Percentiles rank a stretch among this genome's conserved stretches.
Conservation (phyloP, 2,329 filamentous ascomycete genomes). For the Colletotrichum ledebouriae region DNA sequence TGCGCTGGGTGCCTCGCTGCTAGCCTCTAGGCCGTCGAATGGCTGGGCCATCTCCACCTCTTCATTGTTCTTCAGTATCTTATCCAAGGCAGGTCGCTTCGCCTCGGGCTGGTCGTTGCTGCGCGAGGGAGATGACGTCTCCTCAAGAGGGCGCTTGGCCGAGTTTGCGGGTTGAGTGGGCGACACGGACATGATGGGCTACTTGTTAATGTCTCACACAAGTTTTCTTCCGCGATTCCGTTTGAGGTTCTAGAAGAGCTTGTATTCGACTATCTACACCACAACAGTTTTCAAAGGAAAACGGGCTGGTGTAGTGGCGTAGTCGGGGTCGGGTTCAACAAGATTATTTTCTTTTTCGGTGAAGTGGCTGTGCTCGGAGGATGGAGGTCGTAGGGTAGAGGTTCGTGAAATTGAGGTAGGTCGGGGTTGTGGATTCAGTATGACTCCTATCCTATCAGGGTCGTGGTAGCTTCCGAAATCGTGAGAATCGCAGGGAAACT, state of each 20-base stretch:
- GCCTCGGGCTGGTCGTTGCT: conserved; percentile 95
- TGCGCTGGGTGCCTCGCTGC: conserved; percentile 58
- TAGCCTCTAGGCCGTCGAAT: conserved; percentile 51
- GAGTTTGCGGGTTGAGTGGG: conserved; percentile 76
- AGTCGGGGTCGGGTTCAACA: conserved; percentile 57
- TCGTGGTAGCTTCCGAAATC: conserved; percentile 42
- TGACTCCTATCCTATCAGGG: conserved; percentile 41
- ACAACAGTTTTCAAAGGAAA: conserved; percentile 86
- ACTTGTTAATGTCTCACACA: conserved; percentile 44
- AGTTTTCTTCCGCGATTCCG: conserved; percentile 33
- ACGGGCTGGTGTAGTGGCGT: conserved; percentile 86
- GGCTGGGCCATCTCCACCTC: conserved; percentile 61
- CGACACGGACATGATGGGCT: conserved; percentile 76
- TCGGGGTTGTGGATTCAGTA: conserved; percentile 40
- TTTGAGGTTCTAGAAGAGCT: conserved; percentile 63
- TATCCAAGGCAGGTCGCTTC: conserved; percentile 96
- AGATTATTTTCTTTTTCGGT: conserved; percentile 40
- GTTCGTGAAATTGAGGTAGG: conserved; percentile 37
- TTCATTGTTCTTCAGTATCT: conserved; percentile 80
- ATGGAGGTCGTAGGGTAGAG: conserved; percentile 42
- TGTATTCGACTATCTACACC: conserved; percentile 81
- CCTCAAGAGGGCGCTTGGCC: conserved; percentile 94
- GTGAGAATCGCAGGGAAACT: conserved; percentile 41
- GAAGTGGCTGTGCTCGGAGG: conserved; percentile 44
- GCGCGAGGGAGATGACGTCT: conserved; percentile 93